Evolutionary conservation across 768 basidiomycete genomes (phyloP).

Genomic region (Harrya chromipes): DNA sequence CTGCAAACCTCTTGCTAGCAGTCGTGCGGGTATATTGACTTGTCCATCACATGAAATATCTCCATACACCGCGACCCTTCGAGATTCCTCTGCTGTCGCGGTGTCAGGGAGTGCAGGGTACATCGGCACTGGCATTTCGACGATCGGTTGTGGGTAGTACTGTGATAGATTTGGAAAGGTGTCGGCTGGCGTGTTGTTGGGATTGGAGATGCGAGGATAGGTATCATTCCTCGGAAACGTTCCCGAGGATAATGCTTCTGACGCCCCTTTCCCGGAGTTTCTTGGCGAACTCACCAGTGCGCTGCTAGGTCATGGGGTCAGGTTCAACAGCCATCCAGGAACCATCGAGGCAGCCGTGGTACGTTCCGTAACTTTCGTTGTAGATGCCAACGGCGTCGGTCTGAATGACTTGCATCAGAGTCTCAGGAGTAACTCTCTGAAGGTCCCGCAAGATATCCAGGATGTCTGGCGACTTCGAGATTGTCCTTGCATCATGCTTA

Average conservation of each 20-base stretch:
- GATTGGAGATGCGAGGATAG: constrained; percentile 69
- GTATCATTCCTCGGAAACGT: constrained; percentile 74
- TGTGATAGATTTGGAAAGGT: constrained; percentile 55
- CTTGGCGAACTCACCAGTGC: constrained; percentile 52
- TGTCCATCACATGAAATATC: constrained; percentile 58
- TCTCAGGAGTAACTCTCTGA: constrained; percentile 40
- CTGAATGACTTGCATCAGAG: constrained; percentile 58
- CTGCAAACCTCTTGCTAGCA: constrained; percentile 60
- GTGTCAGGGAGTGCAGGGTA: constrained; percentile 43
- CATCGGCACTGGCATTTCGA: constrained; percentile 40
- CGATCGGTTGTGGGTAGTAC: constrained; percentile 55
- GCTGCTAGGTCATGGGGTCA: constrained; percentile 70
- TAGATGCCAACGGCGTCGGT: constrained; percentile 48
- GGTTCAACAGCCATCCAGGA: constrained; percentile 53
- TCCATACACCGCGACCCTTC: constrained; percentile 53
- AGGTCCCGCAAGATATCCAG: constrained; percentile 51
- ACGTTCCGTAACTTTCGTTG: constrained; percentile 63
- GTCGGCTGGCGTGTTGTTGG: constrained; percentile 46
- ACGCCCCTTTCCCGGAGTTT: constrained; percentile 58
- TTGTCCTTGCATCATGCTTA: constrained; percentile 50
- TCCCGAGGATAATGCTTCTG: constrained; percentile 57
- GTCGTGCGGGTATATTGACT: constrained; percentile 63
- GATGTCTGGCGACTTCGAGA: constrained; percentile 45
- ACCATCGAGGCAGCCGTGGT: constrained; percentile 60
- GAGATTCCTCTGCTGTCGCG: constrained; percentile 42